Base-by-base conservation (phyloP, 225 moss, liverwort and hornwort species). In the Thuidium tamariscinum region DNA sequence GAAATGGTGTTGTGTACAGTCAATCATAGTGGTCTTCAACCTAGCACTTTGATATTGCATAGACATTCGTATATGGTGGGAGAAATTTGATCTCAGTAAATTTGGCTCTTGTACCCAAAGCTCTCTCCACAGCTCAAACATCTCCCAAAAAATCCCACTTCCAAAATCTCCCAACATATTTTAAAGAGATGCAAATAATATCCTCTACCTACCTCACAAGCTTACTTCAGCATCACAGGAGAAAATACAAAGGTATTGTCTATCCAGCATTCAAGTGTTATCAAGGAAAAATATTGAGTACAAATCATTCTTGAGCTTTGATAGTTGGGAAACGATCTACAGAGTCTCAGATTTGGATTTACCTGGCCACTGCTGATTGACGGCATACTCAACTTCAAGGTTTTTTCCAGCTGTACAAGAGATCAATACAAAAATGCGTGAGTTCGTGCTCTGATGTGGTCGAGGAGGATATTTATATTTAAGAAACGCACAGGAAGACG, bases 331-430 rank as follows among this genome's bases (percentile, higher is more conserved):
- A 69, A 56, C 10, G 66, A 79, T 51, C 29, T 18, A 19, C 69
- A 32, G 55, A 39, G 64, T 11, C 48, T 56, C 44, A 30, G 62
- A 30, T 84, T 54, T 72, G 30, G 41, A 79, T 26, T 29, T 91
- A 97, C 97, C 97, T 96, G 90, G 86, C 78, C 66, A 83, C 84
- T 87, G 81, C 91, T 88, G 75, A 97, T 97, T 67, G 92, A 90
- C 17, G 94, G 93, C 89, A 97, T 94, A 73, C 94, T 93, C 73
- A 91, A 82, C 88, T 90, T 93, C 87, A 97, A 90, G 68, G 89
- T 91, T 44, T 83, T 88, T 82, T 94, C 95, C 88, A 97, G 89
- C 97, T 97, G 95, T 90, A 94, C 27, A 59, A 85, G 42, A 68
- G 10, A 79, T 74, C 67, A 65, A 79, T 27, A 34, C 18, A 72